These are phyloP conservation scores for Leishmania lainsoni DNA, from an alignment of 208 protist genomes.

Conservation along the genomic window DNA sequence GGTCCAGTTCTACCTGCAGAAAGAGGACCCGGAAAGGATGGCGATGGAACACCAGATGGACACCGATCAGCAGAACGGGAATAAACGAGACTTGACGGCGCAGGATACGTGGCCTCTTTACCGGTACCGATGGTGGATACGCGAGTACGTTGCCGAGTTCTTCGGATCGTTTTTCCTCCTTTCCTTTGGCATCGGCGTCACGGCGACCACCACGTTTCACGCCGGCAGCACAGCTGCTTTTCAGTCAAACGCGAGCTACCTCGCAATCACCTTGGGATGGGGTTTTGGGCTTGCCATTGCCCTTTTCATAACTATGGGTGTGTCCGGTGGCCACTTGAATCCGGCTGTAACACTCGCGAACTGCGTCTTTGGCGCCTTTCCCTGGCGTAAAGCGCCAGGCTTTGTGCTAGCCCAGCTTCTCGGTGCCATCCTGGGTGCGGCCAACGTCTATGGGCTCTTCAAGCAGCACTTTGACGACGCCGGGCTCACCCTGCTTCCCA, in stretches of 20 bases:
- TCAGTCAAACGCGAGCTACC: conserved; percentile 24
- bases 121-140: conserved; percentile 28
- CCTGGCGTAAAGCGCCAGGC: conserved; percentile 53
- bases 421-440: conserved; percentile 38
- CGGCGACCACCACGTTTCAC: conserved; percentile 30
- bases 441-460: conserved; percentile 48
- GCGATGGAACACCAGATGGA: conserved; percentile 2
- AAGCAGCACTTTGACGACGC: conserved; percentile 33
- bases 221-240: conserved; percentile 1
- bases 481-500: conserved; percentile 8
- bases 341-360: conserved; percentile 53
- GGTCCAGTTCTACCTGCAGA: conserved; percentile 6
- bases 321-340: conserved; percentile 62
- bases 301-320: conserved; percentile 45
- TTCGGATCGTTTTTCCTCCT: conserved; percentile 55
- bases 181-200: conserved; percentile 46
- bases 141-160: conserved; percentile 62
- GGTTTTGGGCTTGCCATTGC: conserved; percentile 42
- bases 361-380: conserved; percentile 38
- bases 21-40: conserved; percentile 6
- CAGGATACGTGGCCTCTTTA: conserved; percentile 42
- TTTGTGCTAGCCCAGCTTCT: conserved; percentile 48
- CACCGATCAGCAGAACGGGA: background rate
- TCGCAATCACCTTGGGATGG: conserved; percentile 52
- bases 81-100: conserved; percentile 11